Percentiles rank a stretch among this genome's conserved stretches.
These are phyloP conservation scores for Euphorbia pulcherrima DNA, from an alignment of 345 rosid genomes.

Conservation along the genomic window DNA sequence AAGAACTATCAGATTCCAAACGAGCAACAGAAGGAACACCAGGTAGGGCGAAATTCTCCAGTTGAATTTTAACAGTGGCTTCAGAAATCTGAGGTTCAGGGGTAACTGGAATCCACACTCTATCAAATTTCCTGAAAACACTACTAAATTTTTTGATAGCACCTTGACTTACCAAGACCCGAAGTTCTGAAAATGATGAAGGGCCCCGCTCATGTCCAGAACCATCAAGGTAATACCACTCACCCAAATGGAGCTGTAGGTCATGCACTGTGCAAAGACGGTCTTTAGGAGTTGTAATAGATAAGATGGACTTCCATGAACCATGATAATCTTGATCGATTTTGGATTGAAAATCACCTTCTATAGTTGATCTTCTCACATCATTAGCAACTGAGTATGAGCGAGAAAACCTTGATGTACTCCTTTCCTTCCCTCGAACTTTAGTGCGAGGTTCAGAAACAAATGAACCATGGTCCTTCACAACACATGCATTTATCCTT, in stretches of 20 bases:
- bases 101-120: constrained; percentile 80
- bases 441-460: constrained; percentile 68
- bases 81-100: constrained; percentile 42
- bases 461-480: constrained; percentile 78
- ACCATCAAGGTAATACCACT: constrained; percentile 95
- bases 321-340: constrained; percentile 43
- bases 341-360: constrained; percentile 51
- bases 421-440: constrained; percentile 68
- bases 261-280: constrained; percentile 60
- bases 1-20: constrained; percentile 29
- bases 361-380: constrained; percentile 50
- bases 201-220: constrained; percentile 94
- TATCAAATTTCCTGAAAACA: constrained; percentile 83
- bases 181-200: constrained; percentile 63
- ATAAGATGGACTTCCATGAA: constrained; percentile 42
- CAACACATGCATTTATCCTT: constrained; percentile 94
- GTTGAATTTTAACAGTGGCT: constrained; percentile 30
- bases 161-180: constrained; percentile 68
- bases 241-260: constrained; percentile 83
- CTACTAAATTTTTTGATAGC: constrained; percentile 60
- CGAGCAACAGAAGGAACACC: constrained; percentile 39
- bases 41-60: constrained; percentile 32
- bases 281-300: constrained; percentile 56
- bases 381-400: constrained; percentile 58
- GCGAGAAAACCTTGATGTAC: constrained; percentile 62